phyloP scores from a whole-genome alignment of 345 rosid genomes.

The Camelina hispida region DNA sequence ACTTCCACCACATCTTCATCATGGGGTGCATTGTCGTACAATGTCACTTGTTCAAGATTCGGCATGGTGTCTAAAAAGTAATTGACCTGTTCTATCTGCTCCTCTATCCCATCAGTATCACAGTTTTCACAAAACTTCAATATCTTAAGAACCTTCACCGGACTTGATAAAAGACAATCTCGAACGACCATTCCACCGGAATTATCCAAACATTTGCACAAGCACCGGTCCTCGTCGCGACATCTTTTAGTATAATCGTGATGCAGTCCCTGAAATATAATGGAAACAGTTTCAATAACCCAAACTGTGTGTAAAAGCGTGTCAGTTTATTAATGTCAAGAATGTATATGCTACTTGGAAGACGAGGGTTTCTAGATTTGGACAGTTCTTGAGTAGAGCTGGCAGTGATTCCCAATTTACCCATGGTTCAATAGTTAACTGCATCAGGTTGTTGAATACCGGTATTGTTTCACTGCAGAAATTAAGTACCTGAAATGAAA shows the following conservation, averaged over 20 bases:
- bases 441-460: background rate
- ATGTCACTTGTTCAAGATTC: background rate
- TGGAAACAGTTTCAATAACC: no score
- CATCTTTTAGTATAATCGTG: no score
- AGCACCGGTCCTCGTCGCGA: no score
- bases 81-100: background rate
- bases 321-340: no score
- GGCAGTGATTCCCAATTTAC: background rate
- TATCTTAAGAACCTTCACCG: no score
- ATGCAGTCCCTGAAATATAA: no score
- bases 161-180: no score
- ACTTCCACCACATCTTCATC: background rate
- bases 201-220: no score
- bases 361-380: slow-evolving; percentile 37
- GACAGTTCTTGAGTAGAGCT: background rate
- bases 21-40: background rate
- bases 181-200: no score
- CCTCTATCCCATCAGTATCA: background rate
- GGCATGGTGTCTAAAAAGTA: background rate
- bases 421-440: background rate
- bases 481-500: background rate
- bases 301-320: no score
- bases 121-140: background rate
- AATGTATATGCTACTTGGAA: background rate
- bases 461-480: background rate